Conservation (phyloP, 108 stramenopile species). For the Aureococcus anophagefferens region DNA sequence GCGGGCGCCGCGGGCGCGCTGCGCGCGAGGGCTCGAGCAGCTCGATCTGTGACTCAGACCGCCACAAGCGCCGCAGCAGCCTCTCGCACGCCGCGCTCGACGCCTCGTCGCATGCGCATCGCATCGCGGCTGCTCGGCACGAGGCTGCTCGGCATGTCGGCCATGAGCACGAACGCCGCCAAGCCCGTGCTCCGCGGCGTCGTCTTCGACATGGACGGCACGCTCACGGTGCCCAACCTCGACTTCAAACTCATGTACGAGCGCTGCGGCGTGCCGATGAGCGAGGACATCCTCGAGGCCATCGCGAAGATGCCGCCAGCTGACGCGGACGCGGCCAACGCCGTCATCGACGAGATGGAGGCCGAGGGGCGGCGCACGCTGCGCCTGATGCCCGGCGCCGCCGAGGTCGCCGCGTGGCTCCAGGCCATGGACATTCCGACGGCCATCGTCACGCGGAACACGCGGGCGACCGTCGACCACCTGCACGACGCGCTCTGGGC, state of each 20-base stretch:
- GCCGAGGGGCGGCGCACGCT: slow-evolving; percentile 30
- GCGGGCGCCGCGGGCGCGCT: too few relatives aligned
- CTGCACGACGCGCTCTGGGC: slow-evolving; percentile 2
- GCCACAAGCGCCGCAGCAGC: too few relatives aligned
- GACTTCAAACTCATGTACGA: slow-evolving; percentile 39
- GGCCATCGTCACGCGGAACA: slow-evolving; percentile 46
- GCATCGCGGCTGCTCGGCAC: too few relatives aligned
- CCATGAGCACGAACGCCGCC: background rate
- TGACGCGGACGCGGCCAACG: slow-evolving; percentile 1
- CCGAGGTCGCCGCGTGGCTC: slow-evolving; percentile 30
- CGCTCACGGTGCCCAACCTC: slow-evolving; percentile 35
- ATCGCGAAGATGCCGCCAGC: slow-evolving; percentile 6
- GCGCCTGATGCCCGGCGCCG: slow-evolving; percentile 35
- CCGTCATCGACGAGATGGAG: slow-evolving; percentile 47
- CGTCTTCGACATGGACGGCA: slow-evolving; percentile 54
- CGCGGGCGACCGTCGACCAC: slow-evolving; percentile 12
- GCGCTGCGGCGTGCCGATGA: slow-evolving; percentile 18
- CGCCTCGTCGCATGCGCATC: too few relatives aligned
- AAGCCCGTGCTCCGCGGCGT: slow-evolving; percentile 32
- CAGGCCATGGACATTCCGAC: slow-evolving; percentile 25
- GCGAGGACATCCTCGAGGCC: slow-evolving; percentile 30
- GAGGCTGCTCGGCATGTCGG: too few relatives aligned
- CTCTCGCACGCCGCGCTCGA: too few relatives aligned
- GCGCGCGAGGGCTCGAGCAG: too few relatives aligned
- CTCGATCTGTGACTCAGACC: too few relatives aligned